phyloP scores from a whole-genome alignment of 1,284 basidiomycete genomes.

The Cutaneotrichosporon sp. region DNA sequence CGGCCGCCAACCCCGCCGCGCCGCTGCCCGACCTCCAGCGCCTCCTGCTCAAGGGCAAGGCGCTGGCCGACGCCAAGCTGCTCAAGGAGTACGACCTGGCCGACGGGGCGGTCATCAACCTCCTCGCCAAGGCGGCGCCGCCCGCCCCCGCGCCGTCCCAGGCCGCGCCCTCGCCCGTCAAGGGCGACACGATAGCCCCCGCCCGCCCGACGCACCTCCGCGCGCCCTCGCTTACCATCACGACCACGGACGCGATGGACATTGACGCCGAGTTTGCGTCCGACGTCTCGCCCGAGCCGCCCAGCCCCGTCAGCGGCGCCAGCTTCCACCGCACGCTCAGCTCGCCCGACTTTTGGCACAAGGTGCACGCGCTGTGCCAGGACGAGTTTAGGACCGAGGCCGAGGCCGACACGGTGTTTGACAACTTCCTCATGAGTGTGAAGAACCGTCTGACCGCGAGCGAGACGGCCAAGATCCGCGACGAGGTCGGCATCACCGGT shows the following conservation, averaged over 20 bases:
- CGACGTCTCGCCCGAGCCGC: slow-evolving; percentile 4
- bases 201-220: slow-evolving; percentile 6
- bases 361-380: slow-evolving; percentile 66
- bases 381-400: slow-evolving; percentile 68
- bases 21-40: slow-evolving; percentile 75
- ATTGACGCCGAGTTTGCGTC: slow-evolving; percentile 12
- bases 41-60: slow-evolving; percentile 87
- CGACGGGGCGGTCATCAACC: slow-evolving; percentile 74
- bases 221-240: slow-evolving; percentile 54
- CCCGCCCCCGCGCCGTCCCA: slow-evolving; percentile 17
- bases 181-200: slow-evolving; percentile 1
- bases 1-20: slow-evolving; percentile 60
- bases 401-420: slow-evolving; percentile 57
- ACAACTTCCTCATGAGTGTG: slow-evolving; percentile 50
- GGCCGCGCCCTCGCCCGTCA: slow-evolving; percentile 14
- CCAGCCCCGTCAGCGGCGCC: slow-evolving; percentile 39
- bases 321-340: slow-evolving; percentile 68
- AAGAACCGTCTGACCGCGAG: slow-evolving; percentile 50
- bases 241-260: slow-evolving; percentile 53
- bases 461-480: slow-evolving; percentile 54
- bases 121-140: slow-evolving; percentile 67
- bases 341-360: slow-evolving; percentile 73
- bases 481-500: slow-evolving; percentile 48
- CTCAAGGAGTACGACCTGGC: slow-evolving; percentile 82
- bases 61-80: slow-evolving; percentile 78